A percentile compares a stretch with the other conserved stretches of the same genome.
Conservation (phyloP, 164 flowering plant genomes). For the Vitis cinerea region DNA sequence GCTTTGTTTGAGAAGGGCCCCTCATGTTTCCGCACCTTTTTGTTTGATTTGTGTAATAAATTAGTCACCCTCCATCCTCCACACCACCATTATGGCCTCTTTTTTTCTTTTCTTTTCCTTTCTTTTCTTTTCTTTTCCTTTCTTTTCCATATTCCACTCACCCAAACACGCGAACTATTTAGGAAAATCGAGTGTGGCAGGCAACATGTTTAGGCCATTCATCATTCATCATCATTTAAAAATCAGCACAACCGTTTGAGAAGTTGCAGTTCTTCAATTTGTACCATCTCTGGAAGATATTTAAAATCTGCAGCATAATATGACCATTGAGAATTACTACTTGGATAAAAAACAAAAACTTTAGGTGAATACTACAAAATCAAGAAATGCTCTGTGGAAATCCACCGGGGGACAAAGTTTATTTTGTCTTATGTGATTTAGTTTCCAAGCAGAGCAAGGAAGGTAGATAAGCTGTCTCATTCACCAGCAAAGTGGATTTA, state of each 20-base stretch:
- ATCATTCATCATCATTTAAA: neutral
- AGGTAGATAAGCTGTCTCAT: slow-evolving; percentile 13
- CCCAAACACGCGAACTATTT: no score
- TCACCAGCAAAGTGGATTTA: neutral
- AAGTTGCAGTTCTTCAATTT: neutral
- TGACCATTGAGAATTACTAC: no score
- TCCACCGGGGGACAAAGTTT: neutral
- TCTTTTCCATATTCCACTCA: no score
- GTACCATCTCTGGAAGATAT: neutral
- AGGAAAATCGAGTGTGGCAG: no score
- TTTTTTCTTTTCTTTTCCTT: neutral
- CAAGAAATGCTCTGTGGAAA: no score
- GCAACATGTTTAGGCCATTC: neutral
- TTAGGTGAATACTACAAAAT: no score
- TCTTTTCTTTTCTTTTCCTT: no score
- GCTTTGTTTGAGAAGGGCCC: slow-evolving; percentile 1
- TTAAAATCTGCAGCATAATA: neutral
- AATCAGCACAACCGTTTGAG: no score
- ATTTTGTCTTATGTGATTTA: neutral
- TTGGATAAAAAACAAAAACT: no score
- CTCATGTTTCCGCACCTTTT: neutral
- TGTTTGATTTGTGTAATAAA: neutral
- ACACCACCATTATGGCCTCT: neutral
- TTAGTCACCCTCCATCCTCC: neutral
- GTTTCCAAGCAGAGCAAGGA: slow-evolving; percentile 1